phyloP scores from a whole-genome alignment of 805 yeast genomes.

The Saturnispora dispora region DNA sequence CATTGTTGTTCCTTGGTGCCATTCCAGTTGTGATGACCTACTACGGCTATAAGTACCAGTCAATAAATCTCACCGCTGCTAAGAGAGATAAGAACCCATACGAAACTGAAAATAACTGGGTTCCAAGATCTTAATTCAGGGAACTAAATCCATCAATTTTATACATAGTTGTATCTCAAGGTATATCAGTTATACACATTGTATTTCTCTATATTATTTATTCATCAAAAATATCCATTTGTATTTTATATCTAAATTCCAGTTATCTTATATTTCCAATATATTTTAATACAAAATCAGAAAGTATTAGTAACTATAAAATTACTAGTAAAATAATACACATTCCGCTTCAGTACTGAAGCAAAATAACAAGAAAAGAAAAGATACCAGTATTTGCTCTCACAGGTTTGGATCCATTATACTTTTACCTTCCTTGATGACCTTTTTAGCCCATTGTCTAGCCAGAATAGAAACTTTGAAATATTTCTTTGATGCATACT shows the following conservation, averaged over 20 bases:
- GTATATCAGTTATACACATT: not conserved
- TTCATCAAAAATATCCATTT: not conserved
- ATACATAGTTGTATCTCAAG: not conserved
- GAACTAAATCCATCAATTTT: not conserved
- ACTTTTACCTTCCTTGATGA: conserved; percentile 37
- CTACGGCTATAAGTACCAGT: conserved; percentile 26
- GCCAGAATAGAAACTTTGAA: conserved; percentile 78
- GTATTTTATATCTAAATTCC: not conserved
- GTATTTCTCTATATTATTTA: not conserved
- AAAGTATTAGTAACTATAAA: not conserved
- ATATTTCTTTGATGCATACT: conserved; percentile 82
- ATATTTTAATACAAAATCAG: not conserved
- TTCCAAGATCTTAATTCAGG: conserved; percentile 20
- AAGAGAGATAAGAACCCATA: conserved; percentile 26
- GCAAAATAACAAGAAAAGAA: not conserved
- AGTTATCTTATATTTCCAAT: not conserved
- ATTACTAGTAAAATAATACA: not conserved
- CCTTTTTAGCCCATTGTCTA: conserved; percentile 73
- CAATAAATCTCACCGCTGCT: conserved; percentile 20
- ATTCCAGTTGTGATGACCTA: conserved; percentile 27
- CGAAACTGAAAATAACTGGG: conserved; percentile 18
- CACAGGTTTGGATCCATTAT: conserved; percentile 30
- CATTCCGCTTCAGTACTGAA: not conserved
- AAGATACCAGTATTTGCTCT: not conserved
- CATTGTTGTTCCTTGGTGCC: conserved; percentile 24